Base-by-base conservation (phyloP, 177 flowering plant species). In the Tripterygium wilfordii region DNA sequence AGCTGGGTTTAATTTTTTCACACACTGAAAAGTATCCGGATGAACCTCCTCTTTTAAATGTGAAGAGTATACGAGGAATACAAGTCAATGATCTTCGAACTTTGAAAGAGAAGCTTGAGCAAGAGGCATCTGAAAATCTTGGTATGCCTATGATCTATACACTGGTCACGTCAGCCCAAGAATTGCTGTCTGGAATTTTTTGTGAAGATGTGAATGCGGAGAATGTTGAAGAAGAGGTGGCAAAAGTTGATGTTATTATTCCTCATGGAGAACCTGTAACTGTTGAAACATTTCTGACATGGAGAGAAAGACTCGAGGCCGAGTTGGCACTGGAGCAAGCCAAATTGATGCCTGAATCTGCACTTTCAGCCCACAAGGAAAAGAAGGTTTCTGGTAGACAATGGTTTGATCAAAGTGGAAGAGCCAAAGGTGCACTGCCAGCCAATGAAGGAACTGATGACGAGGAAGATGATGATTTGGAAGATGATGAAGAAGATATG, bases 231-330 rank as follows among this genome's bases (percentile, higher is more conserved):
- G 80, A 72, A 27, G 78, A 69, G 45, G 54, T 77, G 13, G 71
- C 57, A 42, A 92, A 88, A 76, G 96, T 86, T 53, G 98, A 92
- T 8, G 98, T 85, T 61, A 61, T 94, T 64, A 54, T 94, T 31
- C 97, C 99, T 28, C 99, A 94, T 77, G 99, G 99, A 62, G 97
- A 94, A 63, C 77, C 95, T 20, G 97, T 94, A 42, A 94, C 99
- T 16, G 72, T 94, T 62, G 95, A 94, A 2, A 78, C 92, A 48
- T 94, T 94, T 74, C 45, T 83, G 64, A 88, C 96, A 51, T 94
- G 97, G 99, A 83, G 97, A 68, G 99, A 90, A 53, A 78, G 95
- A 47, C 87, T 78, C 76, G 97, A 94, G 74, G 99, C 97, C 44
- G 99, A 90, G 66, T 53, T 89, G 64, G 99, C 97, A 15, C 72